Evolutionary conservation across 2,329 filamentous ascomycete genomes (phyloP), one percentile per base, ranked within the genome.

Genomic region (Colletotrichum zoysiae): DNA sequence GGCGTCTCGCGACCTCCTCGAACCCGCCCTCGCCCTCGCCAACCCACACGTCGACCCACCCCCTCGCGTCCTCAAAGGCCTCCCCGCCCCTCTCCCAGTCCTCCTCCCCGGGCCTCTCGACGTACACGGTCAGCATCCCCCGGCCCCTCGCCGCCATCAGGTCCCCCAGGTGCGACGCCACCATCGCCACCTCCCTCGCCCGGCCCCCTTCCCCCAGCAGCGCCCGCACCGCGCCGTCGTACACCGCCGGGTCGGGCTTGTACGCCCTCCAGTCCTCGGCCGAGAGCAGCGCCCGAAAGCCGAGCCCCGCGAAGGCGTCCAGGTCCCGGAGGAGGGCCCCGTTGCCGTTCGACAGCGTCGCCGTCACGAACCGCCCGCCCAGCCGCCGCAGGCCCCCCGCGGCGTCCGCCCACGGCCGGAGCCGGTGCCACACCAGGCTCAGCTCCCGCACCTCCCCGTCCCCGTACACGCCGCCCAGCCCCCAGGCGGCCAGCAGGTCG

Each of bases 261-360:
- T 95, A 96, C 0, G 89, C 89, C 56, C 85, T 83, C 78, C 95
- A 95, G 74, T 91, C 87, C 80, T 93, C 92, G 0, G 90, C 89
- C 11, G 90, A 93, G 71, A 92, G 83, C 50, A 95, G 76, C 65
- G 85, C 81, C 30, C 85, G 84, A 76, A 95, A 95, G 0, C 86
- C 86, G 62, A 95, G 85, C 5, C 81, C 79, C 1, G 88, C 90
- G 75, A 89, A 84, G 62, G 81, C 78, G 61, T 87, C 81, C 60
- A 96, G 84, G 77, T 95, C 93, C 2, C 82, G 78, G 55, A 95
- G 84, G n/a, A 95, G 82, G 1, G 84, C 82, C 2, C 85, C 78
- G 78, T 95, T 95, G 46, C 92, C 93, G 78, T 96, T 96, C 38
- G 91, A 93, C 35, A 95, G 83, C 0, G 92, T 94, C 51, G 88